Evolutionary conservation across 176 grass and related monocot genomes (phyloP).

Genomic region (Aegilops tauschii): DNA sequence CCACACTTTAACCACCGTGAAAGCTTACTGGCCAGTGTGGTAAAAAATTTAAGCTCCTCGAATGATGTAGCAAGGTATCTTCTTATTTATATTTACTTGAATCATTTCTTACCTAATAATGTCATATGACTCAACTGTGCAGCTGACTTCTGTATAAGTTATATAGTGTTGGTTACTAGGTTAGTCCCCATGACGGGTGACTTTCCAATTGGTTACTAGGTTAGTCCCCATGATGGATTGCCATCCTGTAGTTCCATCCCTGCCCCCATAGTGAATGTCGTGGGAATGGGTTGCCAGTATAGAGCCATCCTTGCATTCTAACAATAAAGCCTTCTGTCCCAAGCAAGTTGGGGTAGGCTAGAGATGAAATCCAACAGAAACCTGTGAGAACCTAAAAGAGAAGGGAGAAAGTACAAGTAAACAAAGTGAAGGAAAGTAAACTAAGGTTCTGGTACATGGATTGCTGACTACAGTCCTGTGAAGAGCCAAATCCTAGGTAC

Average conservation of each 20-base stretch:
- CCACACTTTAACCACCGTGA: constrained; percentile 93
- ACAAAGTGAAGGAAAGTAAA: background rate
- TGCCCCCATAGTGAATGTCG: background rate
- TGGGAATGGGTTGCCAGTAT: background rate
- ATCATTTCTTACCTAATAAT: background rate
- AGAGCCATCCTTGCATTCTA: background rate
- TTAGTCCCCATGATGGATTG: background rate
- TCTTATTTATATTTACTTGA: constrained; percentile 9
- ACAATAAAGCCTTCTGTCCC: background rate
- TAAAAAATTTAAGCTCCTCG: constrained; percentile 84
- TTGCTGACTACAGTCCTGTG: background rate
- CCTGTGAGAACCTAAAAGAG: background rate
- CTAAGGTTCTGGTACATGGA: background rate
- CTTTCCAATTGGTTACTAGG: background rate
- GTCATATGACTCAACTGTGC: background rate
- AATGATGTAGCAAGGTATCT: constrained; percentile 77
- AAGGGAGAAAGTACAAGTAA: background rate
- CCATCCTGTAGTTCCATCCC: background rate
- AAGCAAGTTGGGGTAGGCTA: background rate
- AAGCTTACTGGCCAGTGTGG: constrained; percentile 61
- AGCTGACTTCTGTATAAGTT: background rate
- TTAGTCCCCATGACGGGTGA: background rate
- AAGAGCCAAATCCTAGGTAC: no score
- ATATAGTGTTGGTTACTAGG: background rate
- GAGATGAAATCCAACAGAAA: background rate